Evolutionary conservation across 768 basidiomycete genomes (phyloP), one percentile per base, ranked within the genome.

Genomic region (Dacryopinax primogenitus): DNA sequence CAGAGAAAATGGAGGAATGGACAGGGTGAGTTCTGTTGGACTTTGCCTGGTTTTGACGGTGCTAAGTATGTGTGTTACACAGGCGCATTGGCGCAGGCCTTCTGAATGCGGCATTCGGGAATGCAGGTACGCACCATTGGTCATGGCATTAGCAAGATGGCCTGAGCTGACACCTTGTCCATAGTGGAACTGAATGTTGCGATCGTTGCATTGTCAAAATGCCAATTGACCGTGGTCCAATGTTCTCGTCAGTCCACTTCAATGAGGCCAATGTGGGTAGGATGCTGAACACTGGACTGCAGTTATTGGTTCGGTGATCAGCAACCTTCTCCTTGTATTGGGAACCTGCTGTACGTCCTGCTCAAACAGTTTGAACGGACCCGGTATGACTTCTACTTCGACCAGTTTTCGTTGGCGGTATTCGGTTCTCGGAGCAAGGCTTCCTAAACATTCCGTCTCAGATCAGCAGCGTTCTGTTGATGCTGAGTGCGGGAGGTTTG

Each of bases 261-360:
- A 30, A 12, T 47, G 15, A n/a, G n/a, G n/a, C n/a, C n/a, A n/a
- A n/a, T n/a, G n/a, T n/a, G n/a, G n/a, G n/a, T n/a, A n/a, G n/a
- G n/a, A n/a, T n/a, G n/a, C n/a, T n/a, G n/a, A n/a, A n/a, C n/a
- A n/a, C n/a, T n/a, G n/a, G n/a, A n/a, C n/a, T n/a, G n/a, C 21
- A 91, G 89, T 92, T 64, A 80, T 93, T 65, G 91, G 91, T 1
- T 85, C 86, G 0, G 90, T 93, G 73, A 75, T 93, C 15, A 87
- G 85, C 70, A 92, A 90, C 75, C 77, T 89, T 6, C 51, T 91
- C 33, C 80, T 93, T 62, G 85, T 92, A 18, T 79, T 92, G 32
- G 90, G 90, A 62, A 90, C 92, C 90, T 91, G 89, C 71, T 92
- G 51, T 58, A 58, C 12, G n/a, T 23, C 11, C 18, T 3, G 7